phyloP scores from a whole-genome alignment of 805 yeast genomes.

The Wickerhamomyces subpelliculosus region DNA sequence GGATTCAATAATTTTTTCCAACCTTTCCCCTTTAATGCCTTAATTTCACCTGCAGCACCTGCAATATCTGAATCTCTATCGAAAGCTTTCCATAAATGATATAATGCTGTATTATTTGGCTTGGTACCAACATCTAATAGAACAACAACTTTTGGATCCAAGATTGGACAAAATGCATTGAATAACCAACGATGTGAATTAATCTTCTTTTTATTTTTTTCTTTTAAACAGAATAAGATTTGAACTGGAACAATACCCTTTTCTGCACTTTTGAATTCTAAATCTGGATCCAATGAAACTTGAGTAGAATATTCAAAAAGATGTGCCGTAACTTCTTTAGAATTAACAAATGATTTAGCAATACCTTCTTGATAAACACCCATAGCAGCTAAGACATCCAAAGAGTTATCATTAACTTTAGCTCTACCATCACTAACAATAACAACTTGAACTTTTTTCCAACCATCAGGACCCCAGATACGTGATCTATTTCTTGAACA shows the following conservation, averaged over 20 bases:
- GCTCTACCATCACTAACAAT: conserved; percentile 93
- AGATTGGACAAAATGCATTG: conserved; percentile 86
- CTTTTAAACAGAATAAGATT: conserved; percentile 86
- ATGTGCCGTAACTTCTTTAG: conserved; percentile 88
- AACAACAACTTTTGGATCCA: conserved; percentile 87
- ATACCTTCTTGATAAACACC: conserved; percentile 98
- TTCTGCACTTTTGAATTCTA: conserved; percentile 86
- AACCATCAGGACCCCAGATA: conserved; percentile 93
- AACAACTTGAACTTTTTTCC: conserved; percentile 93
- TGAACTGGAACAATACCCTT: conserved; percentile 93
- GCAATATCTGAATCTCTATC: conserved; percentile 95
- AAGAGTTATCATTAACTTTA: conserved; percentile 75
- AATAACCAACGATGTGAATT: conserved; percentile 98
- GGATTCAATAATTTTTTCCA: conserved; percentile 83
- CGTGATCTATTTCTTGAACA: conserved; percentile 74
- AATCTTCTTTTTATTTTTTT: conserved; percentile 85
- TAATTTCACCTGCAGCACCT: conserved; percentile 98
- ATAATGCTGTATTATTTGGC: conserved; percentile 83
- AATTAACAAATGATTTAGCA: conserved; percentile 90
- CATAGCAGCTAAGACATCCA: conserved; percentile 86
- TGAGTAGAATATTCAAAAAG: conserved; percentile 95
- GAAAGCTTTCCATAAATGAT: conserved; percentile 95
- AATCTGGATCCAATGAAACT: conserved; percentile 80
- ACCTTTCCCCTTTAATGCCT: conserved; percentile 87
- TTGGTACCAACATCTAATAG: conserved; percentile 96